Evolutionary conservation across 2,329 filamentous ascomycete genomes (phyloP), one percentile per base, ranked within the genome.

Genomic region (Pseudogymnoascus pannorum): DNA sequence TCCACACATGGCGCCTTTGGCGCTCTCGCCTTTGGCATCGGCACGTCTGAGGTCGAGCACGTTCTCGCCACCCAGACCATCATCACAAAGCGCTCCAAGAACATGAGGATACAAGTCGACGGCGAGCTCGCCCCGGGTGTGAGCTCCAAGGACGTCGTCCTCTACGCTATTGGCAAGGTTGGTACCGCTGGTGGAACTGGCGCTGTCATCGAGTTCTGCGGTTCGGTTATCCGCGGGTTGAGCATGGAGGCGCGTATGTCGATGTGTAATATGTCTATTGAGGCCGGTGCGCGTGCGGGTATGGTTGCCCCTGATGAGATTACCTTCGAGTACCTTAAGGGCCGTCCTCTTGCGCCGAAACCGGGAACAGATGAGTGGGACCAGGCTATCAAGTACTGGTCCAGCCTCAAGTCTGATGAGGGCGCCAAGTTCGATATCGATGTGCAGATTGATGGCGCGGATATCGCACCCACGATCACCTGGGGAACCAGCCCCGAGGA

Each of bases 221-320:
- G 94, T 63, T 96, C 92, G 59, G 91, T 94, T 64, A 97, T 99
- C 73, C 87, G 91, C 68, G 78, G 77, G 64, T 81, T 97, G 69
- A 96, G 91, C 76, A 96, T 99, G 85, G 94, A 97, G 77, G 94
- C 93, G 44, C 87, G 94, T 68, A 97, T 99, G 94, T 97, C 92
- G 65, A 96, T 99, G 74, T 97, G 94, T 81, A 99, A 99, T 80
- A 97, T 97, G 94, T 92, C 92, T 12, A 97, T 97, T 68, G 94
- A 99, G 80, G 94, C 83, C 68, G 94, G 94, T 76, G 94, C 94
- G 57, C 85, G 94, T 77, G 93, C 93, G 64, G 94, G 94, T 67
- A 96, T 99, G 92, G 87, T 99, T 63, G 94, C 94, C 8, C 94
- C 94, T 4, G 94, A 99, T 71, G 88, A 97, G 72, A 89, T 81